Base-by-base conservation (phyloP, 106 monocot genomes). In the Dendrobium catenatum region DNA sequence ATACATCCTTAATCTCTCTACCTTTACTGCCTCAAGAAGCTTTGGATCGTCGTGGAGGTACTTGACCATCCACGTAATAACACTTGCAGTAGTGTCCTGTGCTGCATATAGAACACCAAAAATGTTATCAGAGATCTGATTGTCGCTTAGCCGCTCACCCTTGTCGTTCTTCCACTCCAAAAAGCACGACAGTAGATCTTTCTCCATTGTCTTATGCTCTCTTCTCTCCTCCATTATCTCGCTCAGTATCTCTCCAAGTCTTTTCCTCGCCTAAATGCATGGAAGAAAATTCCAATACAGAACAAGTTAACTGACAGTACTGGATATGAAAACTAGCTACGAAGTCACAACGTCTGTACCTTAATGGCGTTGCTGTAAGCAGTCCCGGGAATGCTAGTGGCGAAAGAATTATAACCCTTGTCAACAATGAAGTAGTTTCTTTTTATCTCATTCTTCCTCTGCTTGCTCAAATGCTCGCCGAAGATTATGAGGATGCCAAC, bases 61-160 rank as follows among this genome's bases (percentile, higher is more conserved):
- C 88, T 96, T 96, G 46, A 96, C n/a, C 68, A 96, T 86, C 96
- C 96, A 96, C 1, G 95, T 96, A 55, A 96, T 87, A 8, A 81
- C 87, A 64, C 95, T 96, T 8, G 93, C 93, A 0, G 95, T 93
- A 3, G 96, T 96, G 79, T 96, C 96, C 75, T 96, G 93, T 44
- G 96, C 96, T 2, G 96, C 96, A 48, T 93, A 96, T 1, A 96
- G 84, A 2, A 93, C 87, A 11, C 96, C 96, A 55, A 91, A 91
- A 78, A 96, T 81, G 79, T 96, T 96, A 83, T 96, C 96, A 31
- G 91, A 85, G 51, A 96, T 91, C 81, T 96, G 96, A 16, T 93
- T 84, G 55, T 91, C 93, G 22, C 40, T 87, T 43, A 96, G 84
- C 15, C 59, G 24, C 19, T 76, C 81, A 2, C 82, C 81, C 16